Percentiles rank a stretch among this genome's conserved stretches.
These are phyloP conservation scores for Globisporangium sylvaticum DNA, from an alignment of 352 stramenopile genomes.

Conservation along the genomic window DNA sequence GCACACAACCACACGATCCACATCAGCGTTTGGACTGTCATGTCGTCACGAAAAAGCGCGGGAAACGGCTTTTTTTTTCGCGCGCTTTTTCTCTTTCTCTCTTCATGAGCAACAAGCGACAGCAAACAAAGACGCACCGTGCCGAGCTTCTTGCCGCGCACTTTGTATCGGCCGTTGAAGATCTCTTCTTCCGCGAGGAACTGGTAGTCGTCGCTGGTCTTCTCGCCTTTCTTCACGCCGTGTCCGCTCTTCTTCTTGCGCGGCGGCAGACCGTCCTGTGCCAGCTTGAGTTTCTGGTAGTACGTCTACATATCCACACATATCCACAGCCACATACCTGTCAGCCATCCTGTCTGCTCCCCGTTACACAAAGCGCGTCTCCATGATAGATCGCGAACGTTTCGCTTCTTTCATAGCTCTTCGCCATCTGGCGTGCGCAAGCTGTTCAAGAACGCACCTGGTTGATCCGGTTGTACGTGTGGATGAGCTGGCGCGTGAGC, in stretches of 20 bases:
- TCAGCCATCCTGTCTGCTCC: background rate
- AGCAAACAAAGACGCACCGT: conserved; percentile 31
- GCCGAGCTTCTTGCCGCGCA: conserved; percentile 62
- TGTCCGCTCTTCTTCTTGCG: conserved; percentile 62
- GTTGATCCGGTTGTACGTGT: conserved; percentile 98
- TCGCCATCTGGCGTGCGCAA: conserved; percentile 4
- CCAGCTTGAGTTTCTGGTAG: conserved; percentile 69
- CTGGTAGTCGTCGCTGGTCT: conserved; percentile 46
- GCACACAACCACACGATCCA: background rate
- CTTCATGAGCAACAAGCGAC: background rate
- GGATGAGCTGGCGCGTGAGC: conserved; percentile 92
- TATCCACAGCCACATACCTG: conserved; percentile 1
- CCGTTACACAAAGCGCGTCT: background rate
- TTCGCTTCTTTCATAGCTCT: background rate
- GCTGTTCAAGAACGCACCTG: conserved; percentile 30
- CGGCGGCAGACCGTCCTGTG: conserved; percentile 33
- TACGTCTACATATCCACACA: conserved; percentile 57
- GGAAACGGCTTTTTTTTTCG: conserved; percentile 5
- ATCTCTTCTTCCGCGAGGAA: conserved; percentile 61
- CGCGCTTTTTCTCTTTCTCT: conserved; percentile 1
- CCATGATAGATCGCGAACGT: background rate
- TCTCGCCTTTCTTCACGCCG: conserved; percentile 22
- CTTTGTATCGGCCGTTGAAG: conserved; percentile 77
- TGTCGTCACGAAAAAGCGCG: background rate
- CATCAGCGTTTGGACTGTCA: conserved; percentile 14